Conservation (phyloP, 768 basidiomycete genomes). For the Podaxis sp. region DNA sequence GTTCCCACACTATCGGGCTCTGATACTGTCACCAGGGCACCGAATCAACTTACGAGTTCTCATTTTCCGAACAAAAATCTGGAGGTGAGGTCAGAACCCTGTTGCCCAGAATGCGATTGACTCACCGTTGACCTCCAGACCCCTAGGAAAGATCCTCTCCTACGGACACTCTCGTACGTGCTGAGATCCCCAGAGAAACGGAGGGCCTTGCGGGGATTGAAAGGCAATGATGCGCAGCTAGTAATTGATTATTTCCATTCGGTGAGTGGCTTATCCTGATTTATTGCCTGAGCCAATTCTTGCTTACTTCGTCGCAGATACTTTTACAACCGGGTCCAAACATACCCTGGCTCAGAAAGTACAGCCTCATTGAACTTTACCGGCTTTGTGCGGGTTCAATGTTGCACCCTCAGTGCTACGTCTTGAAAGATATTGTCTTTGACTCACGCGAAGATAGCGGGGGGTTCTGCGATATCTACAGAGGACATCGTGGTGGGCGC, state of each 20-base stretch:
- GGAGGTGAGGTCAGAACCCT: too few species aligned
- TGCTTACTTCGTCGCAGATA: background rate
- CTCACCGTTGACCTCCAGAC: too few species aligned
- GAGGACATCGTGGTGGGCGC: background rate
- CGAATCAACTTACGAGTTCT: too few species aligned
- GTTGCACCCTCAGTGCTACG: background rate
- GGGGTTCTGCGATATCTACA: constrained; percentile 1
- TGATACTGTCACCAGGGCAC: too few species aligned
- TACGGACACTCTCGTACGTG: background rate
- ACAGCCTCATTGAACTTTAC: background rate
- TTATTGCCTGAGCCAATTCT: background rate
- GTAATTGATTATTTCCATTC: constrained; percentile 5
- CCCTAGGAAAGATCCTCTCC: background rate
- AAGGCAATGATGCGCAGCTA: background rate
- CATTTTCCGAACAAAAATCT: too few species aligned
- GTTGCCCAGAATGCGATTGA: too few species aligned
- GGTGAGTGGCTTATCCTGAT: background rate
- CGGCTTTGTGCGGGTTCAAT: background rate
- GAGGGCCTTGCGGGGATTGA: background rate
- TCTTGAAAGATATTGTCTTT: background rate
- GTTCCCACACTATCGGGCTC: too few species aligned
- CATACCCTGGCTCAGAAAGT: background rate
- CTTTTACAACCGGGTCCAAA: background rate
- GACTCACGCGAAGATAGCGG: background rate
- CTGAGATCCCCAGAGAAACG: background rate